phyloP scores from a whole-genome alignment of 805 yeast species.

The Starmerella asiatica region DNA sequence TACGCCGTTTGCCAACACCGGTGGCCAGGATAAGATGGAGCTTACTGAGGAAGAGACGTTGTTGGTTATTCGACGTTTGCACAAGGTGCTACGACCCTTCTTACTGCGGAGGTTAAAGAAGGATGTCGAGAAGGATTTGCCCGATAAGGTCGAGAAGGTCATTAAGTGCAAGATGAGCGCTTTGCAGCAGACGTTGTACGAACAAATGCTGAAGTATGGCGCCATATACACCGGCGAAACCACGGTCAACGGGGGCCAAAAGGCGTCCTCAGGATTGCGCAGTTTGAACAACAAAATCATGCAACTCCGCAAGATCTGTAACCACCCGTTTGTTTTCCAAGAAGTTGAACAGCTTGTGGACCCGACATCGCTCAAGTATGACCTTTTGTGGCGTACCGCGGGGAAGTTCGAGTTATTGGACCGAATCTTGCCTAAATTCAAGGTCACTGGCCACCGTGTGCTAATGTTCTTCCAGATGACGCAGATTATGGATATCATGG shows the following conservation, averaged over 20 bases:
- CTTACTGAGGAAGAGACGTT: conserved; percentile 91
- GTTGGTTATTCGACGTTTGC: conserved; percentile 86
- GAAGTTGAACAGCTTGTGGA: conserved; percentile 77
- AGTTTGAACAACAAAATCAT: conserved; percentile 88
- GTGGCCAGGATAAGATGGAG: conserved; percentile 86
- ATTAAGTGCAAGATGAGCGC: conserved; percentile 87
- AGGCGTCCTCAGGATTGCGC: conserved; percentile 40
- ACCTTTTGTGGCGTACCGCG: conserved; percentile 78
- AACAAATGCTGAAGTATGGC: conserved; percentile 81
- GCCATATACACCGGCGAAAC: conserved; percentile 50
- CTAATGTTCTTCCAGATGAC: conserved; percentile 96
- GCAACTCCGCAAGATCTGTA: conserved; percentile 94
- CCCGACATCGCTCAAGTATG: conserved; percentile 57
- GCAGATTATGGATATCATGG: conserved; percentile 97
- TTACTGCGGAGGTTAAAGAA: conserved; percentile 85
- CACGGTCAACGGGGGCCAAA: conserved; percentile 30
- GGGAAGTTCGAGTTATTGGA: conserved; percentile 91
- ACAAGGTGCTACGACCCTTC: conserved; percentile 90
- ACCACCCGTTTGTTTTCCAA: conserved; percentile 92
- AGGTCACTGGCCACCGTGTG: conserved; percentile 77
- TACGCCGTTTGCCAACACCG: conserved; percentile 96
- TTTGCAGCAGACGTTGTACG: conserved; percentile 67
- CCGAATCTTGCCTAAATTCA: conserved; percentile 73
- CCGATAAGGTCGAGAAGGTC: conserved; percentile 89
- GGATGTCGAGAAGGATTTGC: conserved; percentile 93